These are phyloP conservation scores for Fraxinus baroniana DNA, from an alignment of 305 asterid genomes.

Conservation along the genomic window DNA sequence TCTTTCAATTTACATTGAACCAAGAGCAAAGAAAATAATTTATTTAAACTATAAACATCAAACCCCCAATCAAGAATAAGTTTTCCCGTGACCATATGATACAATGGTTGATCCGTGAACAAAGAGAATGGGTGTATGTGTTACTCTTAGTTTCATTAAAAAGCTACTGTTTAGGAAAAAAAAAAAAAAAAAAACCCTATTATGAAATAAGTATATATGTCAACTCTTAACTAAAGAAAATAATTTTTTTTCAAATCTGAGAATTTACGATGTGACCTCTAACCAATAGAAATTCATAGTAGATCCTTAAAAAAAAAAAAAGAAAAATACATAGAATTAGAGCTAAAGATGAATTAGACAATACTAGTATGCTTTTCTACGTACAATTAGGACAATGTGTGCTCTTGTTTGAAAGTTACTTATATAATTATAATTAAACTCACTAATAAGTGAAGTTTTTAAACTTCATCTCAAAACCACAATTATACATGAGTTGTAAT, in stretches of 20 bases:
- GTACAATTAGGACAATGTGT: neutral
- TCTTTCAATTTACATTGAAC: neutral
- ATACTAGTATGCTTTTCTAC: neutral
- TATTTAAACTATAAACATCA: neutral
- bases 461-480: neutral
- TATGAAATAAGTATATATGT: too few species aligned
- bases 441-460: neutral
- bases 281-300: too few species aligned
- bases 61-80: neutral
- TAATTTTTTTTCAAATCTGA: too few species aligned
- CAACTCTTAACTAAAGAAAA: too few species aligned
- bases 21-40: neutral
- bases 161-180: neutral
- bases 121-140: neutral
- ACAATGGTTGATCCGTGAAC: neutral
- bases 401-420: neutral
- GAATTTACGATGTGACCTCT: too few species aligned
- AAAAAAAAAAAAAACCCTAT: too few species aligned
- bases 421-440: too few species aligned
- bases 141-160: neutral
- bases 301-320: too few species aligned
- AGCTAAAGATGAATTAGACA: too few species aligned
- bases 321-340: too few species aligned
- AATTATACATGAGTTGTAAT: neutral
- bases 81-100: neutral